These are phyloP conservation scores for Prunus dulcis DNA, from an alignment of 306 rosid species.

Conservation along the genomic window DNA sequence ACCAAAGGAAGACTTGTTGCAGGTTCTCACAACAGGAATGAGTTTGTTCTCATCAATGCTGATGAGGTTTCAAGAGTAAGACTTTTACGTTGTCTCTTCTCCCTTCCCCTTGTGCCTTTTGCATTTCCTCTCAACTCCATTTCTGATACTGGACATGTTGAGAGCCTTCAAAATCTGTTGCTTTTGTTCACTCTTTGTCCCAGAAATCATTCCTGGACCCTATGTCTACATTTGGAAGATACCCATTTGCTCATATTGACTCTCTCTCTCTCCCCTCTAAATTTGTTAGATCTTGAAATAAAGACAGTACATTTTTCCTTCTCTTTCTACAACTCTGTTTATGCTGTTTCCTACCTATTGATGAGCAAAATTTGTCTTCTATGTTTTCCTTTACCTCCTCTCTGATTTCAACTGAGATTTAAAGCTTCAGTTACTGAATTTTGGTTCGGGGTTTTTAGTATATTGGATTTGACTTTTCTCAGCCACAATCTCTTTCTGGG, in stretches of 20 bases:
- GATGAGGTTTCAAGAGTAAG: slow-evolving; percentile 73
- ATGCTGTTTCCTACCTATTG: not conserved
- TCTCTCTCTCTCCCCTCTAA: not conserved
- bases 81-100: not conserved
- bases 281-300: not conserved
- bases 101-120: not conserved
- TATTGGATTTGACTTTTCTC: not conserved
- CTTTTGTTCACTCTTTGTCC: slow-evolving; percentile 3
- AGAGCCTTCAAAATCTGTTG: slow-evolving; percentile 11
- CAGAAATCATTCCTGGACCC: slow-evolving; percentile 3
- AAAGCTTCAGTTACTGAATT: not conserved
- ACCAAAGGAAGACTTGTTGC: slow-evolving; percentile 67
- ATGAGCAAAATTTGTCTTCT: not conserved
- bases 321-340: not conserved
- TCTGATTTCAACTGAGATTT: not conserved
- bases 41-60: slow-evolving; percentile 77
- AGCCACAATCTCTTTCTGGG: not conserved
- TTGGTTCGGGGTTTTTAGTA: not conserved
- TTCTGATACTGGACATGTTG: slow-evolving; percentile 18
- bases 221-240: slow-evolving; percentile 14
- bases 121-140: not conserved
- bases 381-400: not conserved
- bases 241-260: slow-evolving; percentile 10
- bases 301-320: not conserved
- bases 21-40: slow-evolving; percentile 79